A percentile compares a stretch with the other conserved stretches of the same genome.
These are phyloP conservation scores for Tylopilus rubrobrunneus DNA, from an alignment of 768 basidiomycete genomes.

Conservation along the genomic window DNA sequence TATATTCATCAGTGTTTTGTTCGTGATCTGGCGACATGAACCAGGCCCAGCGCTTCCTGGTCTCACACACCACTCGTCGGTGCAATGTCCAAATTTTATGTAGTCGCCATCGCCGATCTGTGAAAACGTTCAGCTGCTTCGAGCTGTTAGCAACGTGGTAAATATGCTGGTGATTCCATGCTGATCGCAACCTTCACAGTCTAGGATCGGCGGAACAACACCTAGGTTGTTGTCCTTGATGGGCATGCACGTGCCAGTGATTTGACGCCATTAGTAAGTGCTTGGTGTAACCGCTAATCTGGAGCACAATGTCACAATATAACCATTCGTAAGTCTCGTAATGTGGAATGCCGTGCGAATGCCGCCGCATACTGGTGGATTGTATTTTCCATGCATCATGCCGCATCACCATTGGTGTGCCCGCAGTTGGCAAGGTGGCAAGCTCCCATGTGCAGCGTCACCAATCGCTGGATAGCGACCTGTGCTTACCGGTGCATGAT, in stretches of 20 bases:
- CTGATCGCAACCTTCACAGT: neutral
- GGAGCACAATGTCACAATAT: too few relatives aligned
- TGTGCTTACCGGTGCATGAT: neutral
- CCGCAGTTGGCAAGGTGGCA: neutral
- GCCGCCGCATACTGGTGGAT: neutral
- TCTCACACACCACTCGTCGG: neutral
- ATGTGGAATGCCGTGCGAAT: neutral
- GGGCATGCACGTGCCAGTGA: neutral
- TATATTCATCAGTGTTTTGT: neutral
- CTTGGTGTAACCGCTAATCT: neutral
- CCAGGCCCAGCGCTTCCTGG: neutral
- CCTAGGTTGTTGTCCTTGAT: too few relatives aligned
- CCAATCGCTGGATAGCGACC: neutral
- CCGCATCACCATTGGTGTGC: neutral
- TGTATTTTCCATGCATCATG: neutral
- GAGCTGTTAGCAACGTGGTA: neutral
- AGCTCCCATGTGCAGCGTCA: neutral
- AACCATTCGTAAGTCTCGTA: too few relatives aligned
- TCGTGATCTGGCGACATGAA: neutral
- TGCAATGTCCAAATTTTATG: neutral
- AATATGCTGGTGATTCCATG: neutral
- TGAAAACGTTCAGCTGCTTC: neutral
- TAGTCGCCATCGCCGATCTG: neutral
- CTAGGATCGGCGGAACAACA: neutral
- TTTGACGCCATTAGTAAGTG: neutral